Evolutionary conservation across 441 rosid species (phyloP).

Genomic region (Erodium moschatum): DNA sequence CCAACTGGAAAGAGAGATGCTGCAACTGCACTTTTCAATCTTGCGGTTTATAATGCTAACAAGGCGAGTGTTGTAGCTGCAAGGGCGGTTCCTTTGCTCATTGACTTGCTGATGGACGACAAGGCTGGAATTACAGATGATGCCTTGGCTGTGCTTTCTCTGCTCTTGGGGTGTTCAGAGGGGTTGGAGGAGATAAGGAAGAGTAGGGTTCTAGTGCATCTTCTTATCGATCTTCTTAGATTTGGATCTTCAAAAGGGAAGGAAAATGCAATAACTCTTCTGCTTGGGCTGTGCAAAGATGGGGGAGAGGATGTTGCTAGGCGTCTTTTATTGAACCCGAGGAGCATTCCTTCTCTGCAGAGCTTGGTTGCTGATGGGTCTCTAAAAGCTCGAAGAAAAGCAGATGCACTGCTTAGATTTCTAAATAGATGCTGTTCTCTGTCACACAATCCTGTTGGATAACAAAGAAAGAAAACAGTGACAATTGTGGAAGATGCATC

Average conservation of each 20-base stretch:
- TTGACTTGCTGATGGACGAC: slow-evolving; percentile 50
- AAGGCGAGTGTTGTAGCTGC: slow-evolving; percentile 32
- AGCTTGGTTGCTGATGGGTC: slow-evolving; percentile 51
- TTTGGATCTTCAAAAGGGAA: slow-evolving; percentile 61
- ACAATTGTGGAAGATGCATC: background rate
- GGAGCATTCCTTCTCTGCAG: slow-evolving; percentile 55
- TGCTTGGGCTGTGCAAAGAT: slow-evolving; percentile 51
- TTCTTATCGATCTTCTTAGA: slow-evolving; percentile 48
- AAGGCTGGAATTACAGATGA: slow-evolving; percentile 64
- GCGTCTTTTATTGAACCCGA: slow-evolving; percentile 44
- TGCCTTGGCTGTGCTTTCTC: slow-evolving; percentile 39
- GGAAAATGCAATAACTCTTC: slow-evolving; percentile 46
- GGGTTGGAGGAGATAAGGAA: slow-evolving; percentile 45
- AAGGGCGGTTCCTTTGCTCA: slow-evolving; percentile 45
- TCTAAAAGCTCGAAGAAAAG: slow-evolving; percentile 51
- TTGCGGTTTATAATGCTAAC: slow-evolving; percentile 41
- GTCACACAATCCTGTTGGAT: slow-evolving; percentile 31
- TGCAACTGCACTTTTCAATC: slow-evolving; percentile 46
- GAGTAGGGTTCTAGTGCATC: slow-evolving; percentile 41
- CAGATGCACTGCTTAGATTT: slow-evolving; percentile 56
- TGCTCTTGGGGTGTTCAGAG: slow-evolving; percentile 35
- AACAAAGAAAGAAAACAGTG: slow-evolving; percentile 10
- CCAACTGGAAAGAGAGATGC: slow-evolving; percentile 51
- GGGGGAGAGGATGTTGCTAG: slow-evolving; percentile 51
- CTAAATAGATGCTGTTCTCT: slow-evolving; percentile 51